Evolutionary conservation across 352 stramenopile species (phyloP).

Genomic region (Phytophthora quininea): DNA sequence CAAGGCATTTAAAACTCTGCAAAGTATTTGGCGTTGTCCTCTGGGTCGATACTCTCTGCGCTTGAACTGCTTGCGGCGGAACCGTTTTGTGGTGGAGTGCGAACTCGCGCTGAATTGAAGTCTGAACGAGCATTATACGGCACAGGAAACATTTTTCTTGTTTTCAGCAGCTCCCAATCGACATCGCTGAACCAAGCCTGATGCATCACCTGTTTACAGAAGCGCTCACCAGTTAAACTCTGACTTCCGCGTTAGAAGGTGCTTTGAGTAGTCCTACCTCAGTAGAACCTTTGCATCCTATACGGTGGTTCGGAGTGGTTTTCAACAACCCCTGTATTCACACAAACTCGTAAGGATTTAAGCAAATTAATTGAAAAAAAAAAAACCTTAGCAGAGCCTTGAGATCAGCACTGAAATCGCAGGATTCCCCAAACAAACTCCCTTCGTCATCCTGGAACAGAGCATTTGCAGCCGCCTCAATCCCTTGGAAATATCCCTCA

Average conservation of each 20-base stretch:
- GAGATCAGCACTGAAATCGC: constrained; percentile 20
- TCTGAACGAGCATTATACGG: constrained; percentile 45
- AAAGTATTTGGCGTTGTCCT: constrained; percentile 75
- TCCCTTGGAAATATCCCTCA: constrained; percentile 41
- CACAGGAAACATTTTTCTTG: constrained; percentile 18
- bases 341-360: background rate
- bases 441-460: constrained; percentile 7
- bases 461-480: constrained; percentile 18
- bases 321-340: constrained; percentile 30
- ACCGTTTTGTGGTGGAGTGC: background rate
- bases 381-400: constrained; percentile 40
- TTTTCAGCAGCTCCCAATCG: constrained; percentile 47
- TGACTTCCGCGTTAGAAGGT: background rate
- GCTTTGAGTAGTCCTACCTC: constrained; percentile 27
- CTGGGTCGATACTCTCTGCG: constrained; percentile 74
- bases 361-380: background rate
- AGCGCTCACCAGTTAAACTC: background rate
- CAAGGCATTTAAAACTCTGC: constrained; percentile 54
- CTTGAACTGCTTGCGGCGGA: constrained; percentile 46
- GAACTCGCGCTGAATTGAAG: constrained; percentile 27
- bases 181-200: constrained; percentile 71
- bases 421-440: background rate
- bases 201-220: constrained; percentile 49
- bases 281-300: constrained; percentile 42
- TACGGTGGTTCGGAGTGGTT: constrained; percentile 44